A percentile compares a stretch with the other conserved stretches of the same genome.
These are phyloP conservation scores for Magnaporthiopsis poae DNA, from an alignment of 2,329 filamentous ascomycete species.

Conservation along the genomic window DNA sequence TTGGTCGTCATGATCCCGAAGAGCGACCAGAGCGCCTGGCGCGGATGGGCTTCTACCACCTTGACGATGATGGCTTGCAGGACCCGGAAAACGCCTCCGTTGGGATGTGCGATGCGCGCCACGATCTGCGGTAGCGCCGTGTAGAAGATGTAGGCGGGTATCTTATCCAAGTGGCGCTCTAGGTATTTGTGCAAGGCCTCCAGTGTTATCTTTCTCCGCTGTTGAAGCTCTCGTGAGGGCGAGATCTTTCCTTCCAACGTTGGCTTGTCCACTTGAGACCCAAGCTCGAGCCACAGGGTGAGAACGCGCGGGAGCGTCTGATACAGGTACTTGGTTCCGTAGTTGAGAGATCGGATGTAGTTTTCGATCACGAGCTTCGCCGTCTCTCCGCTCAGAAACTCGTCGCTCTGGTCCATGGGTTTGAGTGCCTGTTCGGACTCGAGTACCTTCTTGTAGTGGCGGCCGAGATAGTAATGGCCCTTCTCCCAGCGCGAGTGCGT, in stretches of 20 bases:
- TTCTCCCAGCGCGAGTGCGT: conserved; percentile 76
- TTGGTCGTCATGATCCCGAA: conserved; percentile 73
- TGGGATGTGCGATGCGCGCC: conserved; percentile 85
- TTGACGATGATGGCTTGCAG: conserved; percentile 73
- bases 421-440: conserved; percentile 77
- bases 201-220: conserved; percentile 54
- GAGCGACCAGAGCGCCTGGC: conserved; percentile 84
- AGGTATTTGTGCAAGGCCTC: conserved; percentile 63
- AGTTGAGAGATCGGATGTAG: conserved; percentile 75
- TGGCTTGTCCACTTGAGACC: conserved; percentile 59
- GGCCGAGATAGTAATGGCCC: conserved; percentile 90
- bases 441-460: conserved; percentile 91
- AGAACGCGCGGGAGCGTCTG: conserved; percentile 85
- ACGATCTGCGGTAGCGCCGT: conserved; percentile 83
- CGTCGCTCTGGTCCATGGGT: conserved; percentile 64
- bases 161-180: conserved; percentile 63
- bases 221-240: conserved; percentile 41
- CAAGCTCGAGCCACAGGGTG: conserved; percentile 89
- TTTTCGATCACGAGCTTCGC: conserved; percentile 88
- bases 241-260: conserved; percentile 42
- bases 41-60: conserved; percentile 78
- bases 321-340: conserved; percentile 90
- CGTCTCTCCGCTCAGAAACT: conserved; percentile 69
- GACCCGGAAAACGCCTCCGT: conserved; percentile 64
- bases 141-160: conserved; percentile 71